Evolutionary conservation across 257 asterid species (phyloP).

Genomic region (Lavandula angustifolia): DNA sequence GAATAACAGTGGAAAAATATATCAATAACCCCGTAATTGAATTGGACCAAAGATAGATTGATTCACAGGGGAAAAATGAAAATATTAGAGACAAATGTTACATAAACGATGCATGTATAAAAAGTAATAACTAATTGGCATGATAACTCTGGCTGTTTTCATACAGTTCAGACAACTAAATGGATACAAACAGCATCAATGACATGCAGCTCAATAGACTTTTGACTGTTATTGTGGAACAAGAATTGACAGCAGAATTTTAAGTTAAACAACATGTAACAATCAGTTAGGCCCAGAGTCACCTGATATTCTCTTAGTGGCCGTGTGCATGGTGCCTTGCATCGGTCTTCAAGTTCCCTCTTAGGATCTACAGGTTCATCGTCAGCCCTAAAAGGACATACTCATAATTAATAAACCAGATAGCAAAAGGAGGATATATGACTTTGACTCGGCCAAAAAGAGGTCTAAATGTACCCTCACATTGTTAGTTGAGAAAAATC

Average conservation of each 20-base stretch:
- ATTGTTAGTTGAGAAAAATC: too few relatives aligned
- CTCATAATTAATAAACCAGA: conserved; percentile 2
- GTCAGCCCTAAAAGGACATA: conserved; percentile 52
- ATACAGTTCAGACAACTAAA: conserved; percentile 1
- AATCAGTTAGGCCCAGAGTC: not conserved
- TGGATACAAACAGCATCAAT: not conserved
- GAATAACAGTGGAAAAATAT: too few relatives aligned
- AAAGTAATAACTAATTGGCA: not conserved
- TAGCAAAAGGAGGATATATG: not conserved
- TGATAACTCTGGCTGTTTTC: not conserved
- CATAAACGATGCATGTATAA: not conserved
- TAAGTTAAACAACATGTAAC: not conserved
- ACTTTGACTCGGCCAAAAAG: not conserved
- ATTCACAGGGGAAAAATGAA: not conserved
- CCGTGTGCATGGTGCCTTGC: conserved; percentile 68
- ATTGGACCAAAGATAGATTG: not conserved
- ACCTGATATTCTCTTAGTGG: conserved; percentile 63
- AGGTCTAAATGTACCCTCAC: not conserved
- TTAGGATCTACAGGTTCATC: conserved; percentile 70
- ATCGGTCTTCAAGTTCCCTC: conserved; percentile 55
- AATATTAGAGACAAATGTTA: not conserved
- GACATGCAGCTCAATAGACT: conserved; percentile 15
- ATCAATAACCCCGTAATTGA: too few relatives aligned
- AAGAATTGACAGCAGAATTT: too few relatives aligned
- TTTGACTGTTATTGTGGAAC: not conserved